Evolutionary conservation across 148 eudicot species (phyloP), one percentile per base, ranked within the genome.

Genomic region (Bassia scoparia): DNA sequence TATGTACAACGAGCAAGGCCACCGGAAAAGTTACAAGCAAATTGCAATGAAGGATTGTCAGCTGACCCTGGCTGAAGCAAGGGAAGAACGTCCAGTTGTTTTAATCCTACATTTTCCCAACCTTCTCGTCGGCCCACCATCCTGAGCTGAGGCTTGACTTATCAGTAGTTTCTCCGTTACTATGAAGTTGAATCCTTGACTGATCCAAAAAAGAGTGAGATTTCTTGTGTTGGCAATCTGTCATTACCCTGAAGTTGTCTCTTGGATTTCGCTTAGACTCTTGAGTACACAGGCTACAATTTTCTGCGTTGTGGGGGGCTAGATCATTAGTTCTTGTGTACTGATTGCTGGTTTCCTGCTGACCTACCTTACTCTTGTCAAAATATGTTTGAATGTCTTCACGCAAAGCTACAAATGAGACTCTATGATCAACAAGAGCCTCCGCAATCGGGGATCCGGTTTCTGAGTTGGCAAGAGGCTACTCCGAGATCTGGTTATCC

Each of bases 81-180:
- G 29, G 97, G 98, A 88, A 87, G 83, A 95, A 95, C 54, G 89
- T 88, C 99, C 99, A 95, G 75, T 84, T 83, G 60, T 85, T 81
- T 41, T 82, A 82, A 49, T 86, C 74, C 60, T 75, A n/a, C 86
- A 50, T 69, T 60, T 80, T 81, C 53, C 76, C 85, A 16, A 75
- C 78, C 70, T 83, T 83, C 61, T 84, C 92, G 52, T 84, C 88
- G 18, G 87, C 84, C 97, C 97, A 89, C 97, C 97, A 92, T 41
- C 84, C 84, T 23, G 88, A 76, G 48, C 84, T 35, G 12, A 83
- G 63, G n/a, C 63, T 68, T 27, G 85, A 59, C 60, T 85, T 81
- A 21, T 75, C 83, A 12, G 73, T 35, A 31, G 63, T 69, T 77
- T 83, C 87, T 55, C 76, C 80, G 35, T 89, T 81, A 75, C 79